These are phyloP conservation scores for Phytophthora uliginosa DNA, from an alignment of 352 stramenopile species.

Conservation along the genomic window DNA sequence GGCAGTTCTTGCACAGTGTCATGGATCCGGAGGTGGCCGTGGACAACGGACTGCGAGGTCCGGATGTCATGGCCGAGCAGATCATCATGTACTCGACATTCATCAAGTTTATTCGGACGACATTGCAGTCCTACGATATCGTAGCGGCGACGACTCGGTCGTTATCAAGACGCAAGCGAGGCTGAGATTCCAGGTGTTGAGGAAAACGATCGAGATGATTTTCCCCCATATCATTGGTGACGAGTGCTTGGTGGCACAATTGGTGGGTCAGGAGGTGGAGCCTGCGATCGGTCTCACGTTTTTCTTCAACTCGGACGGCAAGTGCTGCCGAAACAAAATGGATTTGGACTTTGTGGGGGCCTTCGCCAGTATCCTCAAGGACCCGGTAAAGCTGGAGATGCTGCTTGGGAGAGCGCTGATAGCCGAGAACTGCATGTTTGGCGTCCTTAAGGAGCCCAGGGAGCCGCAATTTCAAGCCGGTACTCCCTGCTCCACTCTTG, in stretches of 20 bases:
- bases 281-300: conserved; percentile 36
- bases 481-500: neutral
- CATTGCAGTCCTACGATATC: conserved; percentile 44
- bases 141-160: conserved; percentile 43
- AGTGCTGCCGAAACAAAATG: conserved; percentile 33
- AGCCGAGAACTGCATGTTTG: conserved; percentile 43
- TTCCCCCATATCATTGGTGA: conserved; percentile 56
- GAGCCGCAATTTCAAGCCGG: neutral
- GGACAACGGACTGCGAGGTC: conserved; percentile 38
- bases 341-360: conserved; percentile 49
- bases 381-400: conserved; percentile 36
- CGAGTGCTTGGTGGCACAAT: conserved; percentile 41
- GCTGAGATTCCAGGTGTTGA: conserved; percentile 55
- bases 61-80: conserved; percentile 48
- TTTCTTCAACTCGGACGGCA: conserved; percentile 45
- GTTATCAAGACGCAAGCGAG: conserved; percentile 37
- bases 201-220: conserved; percentile 51
- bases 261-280: conserved; percentile 49
- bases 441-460: neutral
- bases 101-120: conserved; percentile 45
- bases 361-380: conserved; percentile 41
- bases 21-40: conserved; percentile 47
- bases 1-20: conserved; percentile 46
- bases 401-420: conserved; percentile 42
- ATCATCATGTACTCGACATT: conserved; percentile 55